Evolutionary conservation across 2,329 filamentous ascomycete genomes (phyloP), one percentile per base, ranked within the genome.

Genomic region (Xylariaceae sp.): DNA sequence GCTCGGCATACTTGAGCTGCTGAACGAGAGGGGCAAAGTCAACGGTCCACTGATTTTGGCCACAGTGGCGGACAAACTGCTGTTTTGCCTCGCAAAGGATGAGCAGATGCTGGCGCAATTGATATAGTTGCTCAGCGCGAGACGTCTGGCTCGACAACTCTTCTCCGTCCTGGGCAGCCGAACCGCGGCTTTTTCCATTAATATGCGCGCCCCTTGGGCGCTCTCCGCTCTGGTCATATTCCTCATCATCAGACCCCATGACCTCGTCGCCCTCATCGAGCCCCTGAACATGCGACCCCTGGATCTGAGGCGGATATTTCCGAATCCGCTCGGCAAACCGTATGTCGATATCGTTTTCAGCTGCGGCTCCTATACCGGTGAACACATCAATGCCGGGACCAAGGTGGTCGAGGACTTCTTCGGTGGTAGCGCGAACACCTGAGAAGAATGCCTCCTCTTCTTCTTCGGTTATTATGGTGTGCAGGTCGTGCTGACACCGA

Each of bases 11-110:
- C 50, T 88, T 86, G 39, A 97, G 77, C 54, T 82, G 81, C 49
- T 84, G 80, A 55, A 90, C 80, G 3, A 97, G 79, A 7, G 82
- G 80, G n/a, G 83, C 80, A 70, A 94, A 96, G 68, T 96, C 87
- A 4, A 97, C 84, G 0, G 86, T 88, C 90, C 92, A 99, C 68
- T 89, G 86, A 37, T 88, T 86, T 23, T 76, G 79, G 23, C 88
- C 86, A 65, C 85, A 85, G 70, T 88, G 87, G 17, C 83, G 82
- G 55, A 90, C 78, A 66, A 94, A 92, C 0, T 80, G 76, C 73
- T 84, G 79, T 62, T 83, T 81, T 74, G 89, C 87, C 67, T 90
- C 86, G 11, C 86, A 80, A 6, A 95, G 80, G 1, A 92, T 74
- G 2, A 86, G 75, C n/a, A 93, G 81, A 71, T 94, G 90, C 61